A percentile compares a stretch with the other conserved stretches of the same genome.
phyloP scores from a whole-genome alignment of 2,329 filamentous ascomycete genomes.

The Aspergillus oerlinghausenensis region DNA sequence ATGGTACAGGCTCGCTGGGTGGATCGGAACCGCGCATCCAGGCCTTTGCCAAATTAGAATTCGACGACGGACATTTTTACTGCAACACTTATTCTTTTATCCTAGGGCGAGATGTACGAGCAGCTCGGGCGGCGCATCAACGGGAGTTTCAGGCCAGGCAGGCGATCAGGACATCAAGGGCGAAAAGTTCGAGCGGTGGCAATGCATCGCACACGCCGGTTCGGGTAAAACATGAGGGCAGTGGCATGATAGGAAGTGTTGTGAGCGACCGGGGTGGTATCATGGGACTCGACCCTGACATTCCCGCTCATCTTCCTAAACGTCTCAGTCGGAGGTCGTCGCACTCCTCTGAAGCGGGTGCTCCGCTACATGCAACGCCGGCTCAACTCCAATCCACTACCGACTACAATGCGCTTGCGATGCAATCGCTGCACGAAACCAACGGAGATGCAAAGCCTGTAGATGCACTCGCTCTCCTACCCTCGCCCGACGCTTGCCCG shows the following conservation, averaged over 20 bases:
- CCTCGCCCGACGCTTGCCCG: slow-evolving; percentile 50
- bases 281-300: slow-evolving; percentile 45
- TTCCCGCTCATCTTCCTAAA: slow-evolving; percentile 36
- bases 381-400: slow-evolving; percentile 35
- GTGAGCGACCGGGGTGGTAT: slow-evolving; percentile 55
- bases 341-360: slow-evolving; percentile 43
- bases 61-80: slow-evolving; percentile 62
- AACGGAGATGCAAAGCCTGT: slow-evolving; percentile 38
- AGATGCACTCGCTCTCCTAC: slow-evolving; percentile 44
- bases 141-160: slow-evolving; percentile 41
- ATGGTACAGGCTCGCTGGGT: slow-evolving; percentile 32
- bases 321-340: slow-evolving; percentile 46
- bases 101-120: slow-evolving; percentile 57
- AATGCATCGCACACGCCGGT: slow-evolving; percentile 43
- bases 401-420: slow-evolving; percentile 45
- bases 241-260: slow-evolving; percentile 45
- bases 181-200: slow-evolving; percentile 45
- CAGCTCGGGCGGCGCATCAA: slow-evolving; percentile 44
- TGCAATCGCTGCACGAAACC: slow-evolving; percentile 39
- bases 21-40: slow-evolving; percentile 47
- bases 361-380: slow-evolving; percentile 34
- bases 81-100: slow-evolving; percentile 60
- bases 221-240: slow-evolving; percentile 42
- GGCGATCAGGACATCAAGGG: slow-evolving; percentile 35
- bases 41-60: slow-evolving; percentile 61